Base-by-base conservation (phyloP, 139 green algal genomes). In the Trebouxia sp. region DNA sequence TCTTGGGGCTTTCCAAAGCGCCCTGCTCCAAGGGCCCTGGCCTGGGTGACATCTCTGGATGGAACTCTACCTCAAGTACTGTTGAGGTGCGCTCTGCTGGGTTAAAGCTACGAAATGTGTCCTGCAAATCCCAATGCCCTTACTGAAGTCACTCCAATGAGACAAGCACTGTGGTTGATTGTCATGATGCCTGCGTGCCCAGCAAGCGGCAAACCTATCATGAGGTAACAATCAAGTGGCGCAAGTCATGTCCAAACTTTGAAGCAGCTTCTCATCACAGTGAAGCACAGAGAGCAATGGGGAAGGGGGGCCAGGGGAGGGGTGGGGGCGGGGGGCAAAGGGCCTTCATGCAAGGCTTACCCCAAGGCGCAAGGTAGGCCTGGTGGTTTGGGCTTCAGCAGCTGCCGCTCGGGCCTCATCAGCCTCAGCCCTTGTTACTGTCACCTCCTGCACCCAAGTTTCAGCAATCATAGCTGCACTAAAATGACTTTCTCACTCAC, bases 21-120 rank as follows among this genome's bases (percentile, higher is more conserved):
- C 41, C 69, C 41, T 51, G 41, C 69, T 77, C 69, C 69, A 77
- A 39, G 8, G 69, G 69, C 41, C 69, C 69, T 3, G 69, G 69
- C 41, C 41, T 55, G 42, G 69, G 41, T 39, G 41, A 56, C 38
- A 77, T 51, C 11, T 53, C 41, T 5, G 69, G 69, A 26, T 77
- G 69, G 39, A 77, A 77, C 69, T 77, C 69, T 41, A 77, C 69
- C 41, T 77, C 41, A 39, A 77, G 42, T 11, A 77, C 69, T 77
- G 69, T 77, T 24, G 69, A 77, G 41, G 69, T 77, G 41, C 69
- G 69, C 6, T 26, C 69, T 26, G 43, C 69, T n/a, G 69, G 69
- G 39, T 45, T 6, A 15, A 72, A 72, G 62, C 20, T 72, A 17
- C 62, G 62, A 6, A 43, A 72, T n/a, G 62, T 72, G 22, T 55